Percentiles rank a stretch among this genome's conserved stretches.
Evolutionary conservation across 345 rosid genomes (phyloP).

Genomic region (Corchorus olitorius): DNA sequence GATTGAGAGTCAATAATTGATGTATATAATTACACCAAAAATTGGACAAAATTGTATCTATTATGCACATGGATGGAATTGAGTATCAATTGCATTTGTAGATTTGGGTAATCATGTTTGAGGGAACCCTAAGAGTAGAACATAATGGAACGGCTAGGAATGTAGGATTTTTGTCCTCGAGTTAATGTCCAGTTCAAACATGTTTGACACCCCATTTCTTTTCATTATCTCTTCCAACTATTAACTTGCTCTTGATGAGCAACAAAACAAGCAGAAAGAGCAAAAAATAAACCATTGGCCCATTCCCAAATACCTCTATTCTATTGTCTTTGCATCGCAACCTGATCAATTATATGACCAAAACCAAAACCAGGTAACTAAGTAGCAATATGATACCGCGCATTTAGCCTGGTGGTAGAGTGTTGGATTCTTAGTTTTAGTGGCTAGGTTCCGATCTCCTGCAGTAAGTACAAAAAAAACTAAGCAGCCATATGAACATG

Average conservation of each 20-base stretch:
- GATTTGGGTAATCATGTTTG: constrained; percentile 11
- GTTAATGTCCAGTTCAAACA: constrained; percentile 42
- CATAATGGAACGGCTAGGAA: constrained; percentile 14
- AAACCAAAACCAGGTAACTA: neutral
- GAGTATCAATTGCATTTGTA: neutral
- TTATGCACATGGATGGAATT: neutral
- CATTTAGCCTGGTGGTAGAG: too few relatives aligned
- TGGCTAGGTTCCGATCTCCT: too few relatives aligned
- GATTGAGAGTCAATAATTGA: neutral
- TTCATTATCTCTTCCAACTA: constrained; percentile 22
- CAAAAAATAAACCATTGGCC: constrained; percentile 22
- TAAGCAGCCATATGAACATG: constrained; percentile 2
- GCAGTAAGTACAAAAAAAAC: neutral
- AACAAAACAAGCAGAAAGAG: constrained; percentile 31
- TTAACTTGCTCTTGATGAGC: neutral
- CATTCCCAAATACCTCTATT: constrained; percentile 33
- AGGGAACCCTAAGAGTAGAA: constrained; percentile 10
- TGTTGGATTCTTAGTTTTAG: too few relatives aligned
- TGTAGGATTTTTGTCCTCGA: constrained; percentile 45
- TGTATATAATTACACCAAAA: neutral
- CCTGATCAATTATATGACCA: constrained; percentile 3
- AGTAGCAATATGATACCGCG: too few relatives aligned
- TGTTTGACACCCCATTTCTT: constrained; percentile 33
- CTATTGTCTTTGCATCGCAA: constrained; percentile 36
- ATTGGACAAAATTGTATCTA: constrained; percentile 7